These are phyloP conservation scores for Keithomyces neogunnii DNA, from an alignment of 2,329 filamentous ascomycete species.

Conservation along the genomic window DNA sequence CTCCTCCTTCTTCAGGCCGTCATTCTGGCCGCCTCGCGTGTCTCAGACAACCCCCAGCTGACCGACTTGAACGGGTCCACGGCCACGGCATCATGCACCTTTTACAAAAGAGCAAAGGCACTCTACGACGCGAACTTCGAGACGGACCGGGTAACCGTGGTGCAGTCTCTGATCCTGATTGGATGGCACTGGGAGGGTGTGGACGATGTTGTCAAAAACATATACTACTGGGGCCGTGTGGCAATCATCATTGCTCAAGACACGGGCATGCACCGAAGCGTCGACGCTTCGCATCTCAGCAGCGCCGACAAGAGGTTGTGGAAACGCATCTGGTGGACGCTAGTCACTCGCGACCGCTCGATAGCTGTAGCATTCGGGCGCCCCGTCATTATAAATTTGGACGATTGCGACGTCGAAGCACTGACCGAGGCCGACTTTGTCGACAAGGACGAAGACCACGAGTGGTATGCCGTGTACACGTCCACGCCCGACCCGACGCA, in stretches of 20 bases:
- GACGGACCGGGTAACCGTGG: slow-evolving; percentile 91
- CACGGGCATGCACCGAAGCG: slow-evolving; percentile 94
- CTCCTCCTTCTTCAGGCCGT: slow-evolving; percentile 83
- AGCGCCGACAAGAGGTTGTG: slow-evolving; percentile 84
- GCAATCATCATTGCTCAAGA: slow-evolving; percentile 94
- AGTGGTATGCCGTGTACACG: slow-evolving; percentile 55
- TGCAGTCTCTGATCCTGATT: slow-evolving; percentile 88
- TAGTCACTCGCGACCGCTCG: slow-evolving; percentile 90
- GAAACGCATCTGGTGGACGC: slow-evolving; percentile 98
- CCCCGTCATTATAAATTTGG: slow-evolving; percentile 88
- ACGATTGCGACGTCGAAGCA: slow-evolving; percentile 98
- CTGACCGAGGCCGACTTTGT: slow-evolving; percentile 91
- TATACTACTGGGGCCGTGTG: slow-evolving; percentile 96
- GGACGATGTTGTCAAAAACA: slow-evolving; percentile 97
- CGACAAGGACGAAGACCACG: slow-evolving; percentile 74
- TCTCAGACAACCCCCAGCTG: slow-evolving; percentile 87
- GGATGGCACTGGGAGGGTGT: slow-evolving; percentile 99
- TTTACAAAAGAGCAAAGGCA: slow-evolving; percentile 94
- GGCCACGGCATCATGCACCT: slow-evolving; percentile 88
- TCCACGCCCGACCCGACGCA: slow-evolving; percentile 65
- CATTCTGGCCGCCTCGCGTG: slow-evolving; percentile 80
- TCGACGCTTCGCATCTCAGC: slow-evolving; percentile 89
- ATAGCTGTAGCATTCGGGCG: slow-evolving; percentile 93
- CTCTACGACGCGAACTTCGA: slow-evolving; percentile 96
- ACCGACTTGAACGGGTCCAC: slow-evolving; percentile 96